Conservation (phyloP, 371 early-diverging fungal genomes). For the Zychaea mexicana region DNA sequence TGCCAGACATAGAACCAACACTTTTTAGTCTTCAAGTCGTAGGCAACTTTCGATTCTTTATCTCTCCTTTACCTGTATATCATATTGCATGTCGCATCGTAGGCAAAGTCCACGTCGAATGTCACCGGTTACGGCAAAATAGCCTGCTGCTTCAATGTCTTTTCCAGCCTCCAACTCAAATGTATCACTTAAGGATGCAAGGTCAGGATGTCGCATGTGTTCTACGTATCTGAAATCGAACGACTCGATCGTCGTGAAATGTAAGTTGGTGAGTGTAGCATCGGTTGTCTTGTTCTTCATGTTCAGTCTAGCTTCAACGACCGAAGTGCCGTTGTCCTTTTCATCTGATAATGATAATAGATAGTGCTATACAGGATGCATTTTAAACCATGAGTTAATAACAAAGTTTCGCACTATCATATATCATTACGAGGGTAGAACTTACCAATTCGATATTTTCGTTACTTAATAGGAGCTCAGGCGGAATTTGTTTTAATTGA, state of each 20-base stretch:
- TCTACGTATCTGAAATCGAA: slow-evolving; percentile 34
- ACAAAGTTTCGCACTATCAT: too few relatives aligned
- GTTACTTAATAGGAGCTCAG: slow-evolving; percentile 17
- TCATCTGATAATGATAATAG: slow-evolving; percentile 9
- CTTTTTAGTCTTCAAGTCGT: not conserved
- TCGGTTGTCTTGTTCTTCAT: slow-evolving; percentile 13
- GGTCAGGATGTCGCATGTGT: slow-evolving; percentile 14
- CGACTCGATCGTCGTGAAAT: slow-evolving; percentile 34
- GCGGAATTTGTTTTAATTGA: slow-evolving; percentile 9
- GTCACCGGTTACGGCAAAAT: slow-evolving; percentile 37
- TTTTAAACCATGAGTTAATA: too few relatives aligned
- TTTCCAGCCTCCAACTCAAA: slow-evolving; percentile 41
- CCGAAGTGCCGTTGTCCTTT: slow-evolving; percentile 3
- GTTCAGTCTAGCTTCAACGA: slow-evolving; percentile 1
- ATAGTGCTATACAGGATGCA: slow-evolving; percentile 14
- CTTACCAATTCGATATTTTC: slow-evolving; percentile 35
- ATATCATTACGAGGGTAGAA: too few relatives aligned
- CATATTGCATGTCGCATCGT: slow-evolving; percentile 39
- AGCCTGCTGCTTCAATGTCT: slow-evolving; percentile 27
- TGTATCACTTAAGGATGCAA: slow-evolving; percentile 33
- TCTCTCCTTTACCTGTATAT: slow-evolving; percentile 36
- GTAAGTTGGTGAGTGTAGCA: slow-evolving; percentile 29
- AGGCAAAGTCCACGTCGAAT: slow-evolving; percentile 33
- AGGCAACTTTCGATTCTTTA: not conserved
- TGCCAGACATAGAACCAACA: not conserved